phyloP scores from a whole-genome alignment of 352 stramenopile genomes.

The Paralagenidium karlingii region DNA sequence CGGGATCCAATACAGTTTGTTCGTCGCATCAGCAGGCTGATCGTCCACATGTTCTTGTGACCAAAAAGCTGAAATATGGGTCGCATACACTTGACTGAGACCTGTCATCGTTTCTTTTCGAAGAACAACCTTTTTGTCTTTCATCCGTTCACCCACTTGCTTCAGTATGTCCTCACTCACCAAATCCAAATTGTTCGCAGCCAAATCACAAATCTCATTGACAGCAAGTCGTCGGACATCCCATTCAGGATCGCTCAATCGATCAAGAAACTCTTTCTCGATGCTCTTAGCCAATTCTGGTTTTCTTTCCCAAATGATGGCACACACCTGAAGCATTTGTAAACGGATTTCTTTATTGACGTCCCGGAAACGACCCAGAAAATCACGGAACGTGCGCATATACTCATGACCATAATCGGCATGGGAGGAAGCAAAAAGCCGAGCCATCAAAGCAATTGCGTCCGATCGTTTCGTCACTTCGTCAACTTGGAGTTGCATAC shows the following conservation, averaged over 20 bases:
- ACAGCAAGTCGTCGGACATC: conserved; percentile 68
- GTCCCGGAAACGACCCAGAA: conserved; percentile 75
- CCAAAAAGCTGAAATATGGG: conserved; percentile 55
- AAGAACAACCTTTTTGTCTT: conserved; percentile 71
- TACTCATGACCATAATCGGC: conserved; percentile 64
- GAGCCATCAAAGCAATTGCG: conserved; percentile 58
- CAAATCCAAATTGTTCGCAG: conserved; percentile 46
- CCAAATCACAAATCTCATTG: conserved; percentile 73
- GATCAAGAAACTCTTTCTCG: conserved; percentile 60
- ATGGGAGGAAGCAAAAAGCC: conserved; percentile 62
- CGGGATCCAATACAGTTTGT: conserved; percentile 74
- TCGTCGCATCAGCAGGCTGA: conserved; percentile 19
- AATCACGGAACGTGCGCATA: conserved; percentile 78
- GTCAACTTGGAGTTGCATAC: conserved; percentile 76
- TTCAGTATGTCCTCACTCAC: conserved; percentile 56
- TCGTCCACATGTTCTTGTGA: conserved; percentile 11
- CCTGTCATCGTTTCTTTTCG: conserved; percentile 84
- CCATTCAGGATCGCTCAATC: conserved; percentile 70
- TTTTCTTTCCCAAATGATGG: conserved; percentile 65
- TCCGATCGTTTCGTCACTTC: conserved; percentile 70
- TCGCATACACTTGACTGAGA: conserved; percentile 65
- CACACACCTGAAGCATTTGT: conserved; percentile 66
- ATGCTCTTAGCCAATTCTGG: conserved; percentile 33
- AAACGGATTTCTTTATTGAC: conserved; percentile 79
- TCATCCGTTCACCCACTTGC: conserved; percentile 75